These are phyloP conservation scores for Saturnispora mendoncae DNA, from an alignment of 805 yeast species.

Conservation along the genomic window DNA sequence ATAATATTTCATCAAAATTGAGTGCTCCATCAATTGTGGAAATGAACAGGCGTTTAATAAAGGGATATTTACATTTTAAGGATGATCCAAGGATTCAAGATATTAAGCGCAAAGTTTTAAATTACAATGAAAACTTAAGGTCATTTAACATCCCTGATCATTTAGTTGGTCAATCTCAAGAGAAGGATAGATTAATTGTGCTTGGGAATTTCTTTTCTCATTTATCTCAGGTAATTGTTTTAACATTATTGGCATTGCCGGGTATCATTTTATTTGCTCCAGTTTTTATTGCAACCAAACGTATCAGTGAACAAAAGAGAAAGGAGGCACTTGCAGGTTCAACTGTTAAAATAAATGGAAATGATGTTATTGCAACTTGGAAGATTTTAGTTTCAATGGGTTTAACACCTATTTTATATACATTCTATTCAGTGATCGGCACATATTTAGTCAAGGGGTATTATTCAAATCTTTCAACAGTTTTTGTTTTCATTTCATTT, in stretches of 20 bases:
- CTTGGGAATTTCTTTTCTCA: slow-evolving; percentile 22
- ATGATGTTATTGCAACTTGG: slow-evolving; percentile 97
- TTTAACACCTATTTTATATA: slow-evolving; percentile 78
- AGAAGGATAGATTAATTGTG: slow-evolving; percentile 19
- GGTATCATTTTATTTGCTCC: slow-evolving; percentile 87
- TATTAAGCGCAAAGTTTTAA: slow-evolving; percentile 53
- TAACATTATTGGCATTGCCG: slow-evolving; percentile 66
- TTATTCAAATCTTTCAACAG: slow-evolving; percentile 17
- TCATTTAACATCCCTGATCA: slow-evolving; percentile 48
- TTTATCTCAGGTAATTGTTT: slow-evolving; percentile 40
- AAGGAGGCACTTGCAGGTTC: slow-evolving; percentile 74
- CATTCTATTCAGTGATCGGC: slow-evolving; percentile 64
- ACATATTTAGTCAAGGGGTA: slow-evolving; percentile 28
- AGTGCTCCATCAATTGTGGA: slow-evolving; percentile 83
- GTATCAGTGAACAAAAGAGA: slow-evolving; percentile 66
- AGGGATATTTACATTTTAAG: slow-evolving; percentile 69
- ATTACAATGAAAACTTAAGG: slow-evolving; percentile 54
- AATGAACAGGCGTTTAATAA: slow-evolving; percentile 77
- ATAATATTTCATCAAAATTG: slow-evolving; percentile 58
- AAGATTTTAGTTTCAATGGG: slow-evolving; percentile 85
- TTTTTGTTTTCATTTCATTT: slow-evolving; percentile 33
- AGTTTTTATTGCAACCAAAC: slow-evolving; percentile 70
- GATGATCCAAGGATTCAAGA: slow-evolving; percentile 59
- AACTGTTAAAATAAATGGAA: slow-evolving; percentile 83
- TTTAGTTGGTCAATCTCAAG: slow-evolving; percentile 40